Conservation (phyloP, 345 rosid species). For the Arabidopsis thaliana region TAIR10.1 NC_003075.7:6250001-6250500, state of each 20-base stretch:
- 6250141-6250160: slow-evolving; percentile 85
- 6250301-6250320: slow-evolving; percentile 99
- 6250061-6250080: slow-evolving; percentile 99
- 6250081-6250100: slow-evolving; percentile 99
- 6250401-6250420: slow-evolving; percentile 75
- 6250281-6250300: slow-evolving; percentile 98
- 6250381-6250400: slow-evolving; percentile 76
- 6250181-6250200: slow-evolving; percentile 89
- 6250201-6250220: slow-evolving; percentile 99
- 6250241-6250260: slow-evolving; percentile 99
- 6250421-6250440: slow-evolving; percentile 70
- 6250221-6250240: slow-evolving; percentile 98
- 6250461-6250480: slow-evolving; percentile 86
- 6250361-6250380: slow-evolving; percentile 81
- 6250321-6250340: slow-evolving; percentile 99
- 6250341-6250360: slow-evolving; percentile 92
- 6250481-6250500: slow-evolving; percentile 78
- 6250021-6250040: slow-evolving; percentile 94
- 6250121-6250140: slow-evolving; percentile 93
- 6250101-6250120: slow-evolving; percentile 97
- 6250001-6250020: slow-evolving; percentile 95
- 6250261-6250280: slow-evolving; percentile 95
- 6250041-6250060: slow-evolving; percentile 95
- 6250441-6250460: slow-evolving; percentile 61
- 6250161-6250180: slow-evolving; percentile 83